Conservation (phyloP, 192 early-diverging fungal species). For the Tieghemiomyces parasiticus region DNA sequence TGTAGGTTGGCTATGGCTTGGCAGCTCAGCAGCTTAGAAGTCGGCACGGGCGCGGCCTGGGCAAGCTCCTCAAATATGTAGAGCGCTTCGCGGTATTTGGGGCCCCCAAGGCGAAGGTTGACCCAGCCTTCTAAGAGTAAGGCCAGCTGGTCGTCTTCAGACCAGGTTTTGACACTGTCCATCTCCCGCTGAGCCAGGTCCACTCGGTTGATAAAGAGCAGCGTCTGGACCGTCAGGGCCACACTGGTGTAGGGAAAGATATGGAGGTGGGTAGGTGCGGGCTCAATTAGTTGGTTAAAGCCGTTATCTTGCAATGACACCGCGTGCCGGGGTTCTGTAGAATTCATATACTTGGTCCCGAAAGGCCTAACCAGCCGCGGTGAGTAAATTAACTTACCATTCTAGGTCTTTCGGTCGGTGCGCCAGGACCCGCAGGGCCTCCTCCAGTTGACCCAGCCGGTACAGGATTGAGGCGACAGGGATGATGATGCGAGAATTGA, state of each 20-base stretch:
- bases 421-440: constrained; percentile 55
- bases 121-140: constrained; percentile 90
- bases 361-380: no score
- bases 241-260: constrained; percentile 29
- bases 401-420: constrained; percentile 62
- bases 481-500: constrained; percentile 40
- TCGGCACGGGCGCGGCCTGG: constrained; percentile 51
- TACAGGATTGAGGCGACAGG: constrained; percentile 47
- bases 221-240: constrained; percentile 59
- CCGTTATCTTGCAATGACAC: no score
- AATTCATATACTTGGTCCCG: no score
- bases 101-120: constrained; percentile 48
- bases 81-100: constrained; percentile 72
- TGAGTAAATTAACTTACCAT: no score
- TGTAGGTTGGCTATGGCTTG: constrained; percentile 76
- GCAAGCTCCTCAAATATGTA: constrained; percentile 94
- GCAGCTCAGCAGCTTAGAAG: constrained; percentile 56
- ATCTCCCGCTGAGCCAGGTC: constrained; percentile 79
- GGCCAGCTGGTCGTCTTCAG: constrained; percentile 87
- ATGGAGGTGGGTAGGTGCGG: no score
- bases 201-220: constrained; percentile 60
- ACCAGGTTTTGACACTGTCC: constrained; percentile 64
- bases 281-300: no score
- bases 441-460: constrained; percentile 41
- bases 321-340: no score